Evolutionary conservation across 768 basidiomycete genomes (phyloP).

Genomic region (Lactarius hatsudake): DNA sequence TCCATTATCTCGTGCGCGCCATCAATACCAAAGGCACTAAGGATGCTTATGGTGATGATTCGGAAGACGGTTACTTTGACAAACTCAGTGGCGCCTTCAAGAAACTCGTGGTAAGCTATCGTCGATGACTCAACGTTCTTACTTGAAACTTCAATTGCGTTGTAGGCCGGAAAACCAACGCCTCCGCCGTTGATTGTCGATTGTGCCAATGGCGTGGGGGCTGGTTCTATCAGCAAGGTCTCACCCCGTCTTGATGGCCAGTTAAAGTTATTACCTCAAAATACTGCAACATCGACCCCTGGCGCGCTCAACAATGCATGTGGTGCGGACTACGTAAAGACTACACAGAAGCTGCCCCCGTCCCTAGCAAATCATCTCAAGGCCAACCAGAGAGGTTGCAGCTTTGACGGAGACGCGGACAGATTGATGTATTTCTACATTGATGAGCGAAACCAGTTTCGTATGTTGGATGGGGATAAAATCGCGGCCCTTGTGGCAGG

Average conservation of each 20-base stretch:
- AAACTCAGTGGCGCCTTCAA: conserved; percentile 84
- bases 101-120: conserved; percentile 71
- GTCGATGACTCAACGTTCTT: conserved; percentile 6
- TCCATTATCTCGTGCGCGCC: conserved; percentile 91
- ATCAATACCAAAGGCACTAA: conserved; percentile 82
- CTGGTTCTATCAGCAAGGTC: conserved; percentile 63
- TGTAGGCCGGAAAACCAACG: conserved; percentile 56
- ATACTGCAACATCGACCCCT: conserved; percentile 58
- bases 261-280: conserved; percentile 65
- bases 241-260: conserved; percentile 54
- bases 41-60: conserved; percentile 76
- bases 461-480: conserved; percentile 97
- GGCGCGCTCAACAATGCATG: conserved; percentile 83
- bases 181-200: conserved; percentile 74
- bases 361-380: conserved; percentile 60
- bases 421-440: conserved; percentile 94
- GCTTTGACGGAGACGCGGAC: conserved; percentile 97
- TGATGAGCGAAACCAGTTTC: conserved; percentile 74
- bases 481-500: conserved; percentile 91
- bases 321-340: conserved; percentile 98
- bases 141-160: conserved; percentile 12
- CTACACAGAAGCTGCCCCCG: conserved; percentile 81
- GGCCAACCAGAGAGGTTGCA: conserved; percentile 81
- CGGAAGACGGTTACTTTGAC: conserved; percentile 76
- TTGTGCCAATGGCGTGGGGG: conserved; percentile 98